phyloP scores from a whole-genome alignment of 768 basidiomycete genomes.

The Tylopilus rubrobrunneus region DNA sequence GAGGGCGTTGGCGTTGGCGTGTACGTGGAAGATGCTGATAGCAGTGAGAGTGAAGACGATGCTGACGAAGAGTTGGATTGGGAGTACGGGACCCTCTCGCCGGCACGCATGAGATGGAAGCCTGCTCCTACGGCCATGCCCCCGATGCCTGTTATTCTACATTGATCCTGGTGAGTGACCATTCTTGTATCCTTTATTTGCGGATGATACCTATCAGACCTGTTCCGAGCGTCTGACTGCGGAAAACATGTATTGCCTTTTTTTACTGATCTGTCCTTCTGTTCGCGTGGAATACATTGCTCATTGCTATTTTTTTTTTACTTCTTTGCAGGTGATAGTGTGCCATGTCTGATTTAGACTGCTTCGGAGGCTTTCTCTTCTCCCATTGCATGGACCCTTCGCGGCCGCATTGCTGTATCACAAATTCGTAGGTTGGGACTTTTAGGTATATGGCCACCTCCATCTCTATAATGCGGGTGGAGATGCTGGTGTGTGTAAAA shows the following conservation, averaged over 20 bases:
- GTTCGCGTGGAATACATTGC: background rate
- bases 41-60: conserved; percentile 26
- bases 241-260: conserved; percentile 67
- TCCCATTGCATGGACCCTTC: conserved; percentile 12
- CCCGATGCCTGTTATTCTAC: conserved; percentile 34
- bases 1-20: conserved; percentile 74
- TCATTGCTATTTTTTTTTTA: conserved; percentile 6
- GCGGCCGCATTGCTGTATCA: conserved; percentile 10
- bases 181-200: conserved; percentile 10
- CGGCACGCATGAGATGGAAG: conserved; percentile 49
- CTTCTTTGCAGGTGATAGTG: conserved; percentile 6
- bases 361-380: background rate
- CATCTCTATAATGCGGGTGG: background rate
- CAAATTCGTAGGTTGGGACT: background rate
- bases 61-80: conserved; percentile 43
- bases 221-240: conserved; percentile 64
- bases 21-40: conserved; percentile 73
- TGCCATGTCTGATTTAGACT: background rate
- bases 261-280: conserved; percentile 26
- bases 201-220: conserved; percentile 76
- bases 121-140: conserved; percentile 56
- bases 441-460: background rate
- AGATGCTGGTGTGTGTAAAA: background rate
- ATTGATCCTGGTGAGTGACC: conserved; percentile 25
- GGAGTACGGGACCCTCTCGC: conserved; percentile 51